Percentiles rank a stretch among this genome's conserved stretches.
Evolutionary conservation across 148 eudicot genomes (phyloP).

Genomic region (Silene uniflora): DNA sequence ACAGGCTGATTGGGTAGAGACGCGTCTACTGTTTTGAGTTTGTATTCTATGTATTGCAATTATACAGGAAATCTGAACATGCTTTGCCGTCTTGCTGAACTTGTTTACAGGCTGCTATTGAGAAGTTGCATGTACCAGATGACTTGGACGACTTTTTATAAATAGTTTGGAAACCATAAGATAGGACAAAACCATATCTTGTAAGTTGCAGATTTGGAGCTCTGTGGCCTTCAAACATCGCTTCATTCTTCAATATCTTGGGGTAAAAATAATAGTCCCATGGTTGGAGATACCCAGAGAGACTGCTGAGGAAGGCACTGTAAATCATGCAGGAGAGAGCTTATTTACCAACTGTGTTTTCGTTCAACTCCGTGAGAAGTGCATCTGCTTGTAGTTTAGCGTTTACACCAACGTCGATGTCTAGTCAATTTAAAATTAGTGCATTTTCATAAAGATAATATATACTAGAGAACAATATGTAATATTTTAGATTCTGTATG

Average conservation of each 20-base stretch:
- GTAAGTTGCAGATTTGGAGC: slow-evolving; percentile 13
- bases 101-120: slow-evolving; percentile 76
- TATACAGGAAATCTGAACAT: not conserved
- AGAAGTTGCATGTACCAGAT: slow-evolving; percentile 95
- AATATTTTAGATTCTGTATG: not conserved
- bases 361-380: slow-evolving; percentile 4
- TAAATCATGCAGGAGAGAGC: slow-evolving; percentile 6
- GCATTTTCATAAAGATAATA: not conserved
- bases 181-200: not conserved
- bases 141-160: slow-evolving; percentile 58
- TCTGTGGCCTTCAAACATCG: not conserved
- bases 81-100: not conserved
- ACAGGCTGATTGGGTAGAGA: not conserved
- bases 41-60: not conserved
- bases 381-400: slow-evolving; percentile 17
- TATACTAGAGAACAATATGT: slow-evolving; percentile 2
- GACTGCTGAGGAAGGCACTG: slow-evolving; percentile 5
- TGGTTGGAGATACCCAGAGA: slow-evolving; percentile 17
- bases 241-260: slow-evolving; percentile 2
- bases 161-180: not conserved
- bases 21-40: too few species aligned
- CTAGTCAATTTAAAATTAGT: not conserved
- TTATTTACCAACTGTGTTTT: not conserved
- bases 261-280: not conserved
- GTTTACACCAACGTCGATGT: slow-evolving; percentile 4